Base-by-base conservation (phyloP, 169 alveolate genomes). In the Plasmodium cynomolgi region DNA sequence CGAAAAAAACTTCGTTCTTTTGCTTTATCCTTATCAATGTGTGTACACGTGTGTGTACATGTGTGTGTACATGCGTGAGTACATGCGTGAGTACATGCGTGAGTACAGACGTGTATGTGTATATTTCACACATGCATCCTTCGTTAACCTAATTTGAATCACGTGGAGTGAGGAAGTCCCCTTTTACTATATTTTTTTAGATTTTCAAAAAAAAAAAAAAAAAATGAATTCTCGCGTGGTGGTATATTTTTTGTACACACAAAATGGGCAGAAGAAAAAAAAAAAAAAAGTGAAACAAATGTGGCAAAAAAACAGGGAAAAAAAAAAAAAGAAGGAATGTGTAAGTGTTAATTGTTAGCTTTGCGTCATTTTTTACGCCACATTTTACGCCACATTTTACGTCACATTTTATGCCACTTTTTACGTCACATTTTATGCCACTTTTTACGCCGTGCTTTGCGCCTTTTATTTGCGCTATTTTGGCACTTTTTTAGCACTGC, bases 161-260 rank as follows among this genome's bases (percentile, higher is more conserved):
- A 81, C 20, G 39, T 54, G 88, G 26, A 81, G 34, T 41, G 62
- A 54, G 62, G 50, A 77, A 81, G 68, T 81, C 34, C 88, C 71
- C 80, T 31, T 34, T 83, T n/a, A 17, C 54, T 68, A 41, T 83
- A 83, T 34, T 33, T 83, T 31, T 83, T 62, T 37, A 39, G 47
- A 34, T 68, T 81, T 81, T 3, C 13, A 62, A 62, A 62, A 62
- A 62, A 62, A 62, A 58, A 58, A 33, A 20, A 56, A 82, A 82
- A 82, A 82, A 34, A 84, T 2, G 50, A 71, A 84, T 37, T 56
- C 58, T 17, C 56, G 29, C 54, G 39, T 50, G 41, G 11, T 29
- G 37, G 80, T 17, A 83, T 84, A 72, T 83, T 33, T 83, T 20
- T 84, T 84, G 92, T 84, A 84, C 92, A 84, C 92, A 84, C 92